phyloP scores from a whole-genome alignment of 257 asterid genomes.

The Solanum neorickii region DNA sequence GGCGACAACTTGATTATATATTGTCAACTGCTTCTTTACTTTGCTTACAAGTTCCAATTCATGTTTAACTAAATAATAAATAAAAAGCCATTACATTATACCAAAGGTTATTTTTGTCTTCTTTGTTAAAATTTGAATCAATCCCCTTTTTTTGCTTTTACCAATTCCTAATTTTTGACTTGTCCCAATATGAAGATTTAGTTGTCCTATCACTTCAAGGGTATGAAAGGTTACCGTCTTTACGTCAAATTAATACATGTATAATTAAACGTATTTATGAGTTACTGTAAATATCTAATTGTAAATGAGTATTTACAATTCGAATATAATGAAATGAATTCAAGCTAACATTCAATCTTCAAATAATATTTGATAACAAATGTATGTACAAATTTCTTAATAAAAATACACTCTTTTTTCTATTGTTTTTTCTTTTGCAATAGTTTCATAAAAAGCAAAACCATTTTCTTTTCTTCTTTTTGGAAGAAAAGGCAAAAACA shows the following conservation, averaged over 20 bases:
- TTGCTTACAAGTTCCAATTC: background rate
- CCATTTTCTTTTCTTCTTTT: background rate
- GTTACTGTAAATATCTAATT: fast-evolving
- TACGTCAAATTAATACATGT: background rate
- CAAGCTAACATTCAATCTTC: background rate
- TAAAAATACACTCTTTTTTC: background rate
- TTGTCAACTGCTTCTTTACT: background rate
- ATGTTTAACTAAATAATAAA: background rate
- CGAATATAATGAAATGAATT: background rate
- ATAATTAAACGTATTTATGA: fast-evolving
- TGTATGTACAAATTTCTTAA: background rate
- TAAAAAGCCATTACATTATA: background rate
- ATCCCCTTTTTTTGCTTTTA: background rate
- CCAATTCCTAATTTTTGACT: background rate
- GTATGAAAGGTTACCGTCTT: background rate
- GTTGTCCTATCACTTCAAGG: background rate
- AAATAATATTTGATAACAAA: background rate
- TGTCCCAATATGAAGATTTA: background rate
- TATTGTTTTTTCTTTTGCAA: background rate
- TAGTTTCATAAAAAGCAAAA: background rate
- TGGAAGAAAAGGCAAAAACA: background rate
- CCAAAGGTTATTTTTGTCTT: background rate
- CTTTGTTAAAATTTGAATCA: background rate
- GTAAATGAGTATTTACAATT: background rate
- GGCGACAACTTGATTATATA: background rate